A percentile compares a stretch with the other conserved stretches of the same genome.
These are phyloP conservation scores for Chlamydomonas sphaeroides DNA, from an alignment of 139 green algal species.

Conservation along the genomic window DNA sequence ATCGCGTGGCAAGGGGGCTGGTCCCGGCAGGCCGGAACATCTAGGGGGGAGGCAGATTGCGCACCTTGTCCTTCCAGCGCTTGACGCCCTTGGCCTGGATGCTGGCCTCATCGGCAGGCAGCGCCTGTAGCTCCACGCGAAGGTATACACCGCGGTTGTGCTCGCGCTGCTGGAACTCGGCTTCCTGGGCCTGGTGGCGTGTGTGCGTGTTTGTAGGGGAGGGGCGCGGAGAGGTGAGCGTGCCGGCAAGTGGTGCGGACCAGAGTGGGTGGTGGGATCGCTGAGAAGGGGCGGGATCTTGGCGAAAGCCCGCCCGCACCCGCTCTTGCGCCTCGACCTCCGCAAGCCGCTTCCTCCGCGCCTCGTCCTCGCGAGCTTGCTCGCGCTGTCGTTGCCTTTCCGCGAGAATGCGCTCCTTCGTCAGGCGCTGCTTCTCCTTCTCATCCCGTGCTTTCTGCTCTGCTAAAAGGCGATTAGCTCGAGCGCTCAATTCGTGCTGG, in stretches of 20 bases:
- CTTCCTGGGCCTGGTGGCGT: constrained; percentile 37
- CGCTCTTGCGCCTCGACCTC: constrained; percentile 50
- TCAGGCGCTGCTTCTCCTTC: constrained; percentile 49
- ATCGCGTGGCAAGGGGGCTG: too few relatives aligned
- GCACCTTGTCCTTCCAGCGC: constrained; percentile 72
- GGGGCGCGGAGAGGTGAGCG: not conserved
- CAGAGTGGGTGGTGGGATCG: not conserved
- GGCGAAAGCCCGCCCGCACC: constrained; percentile 20
- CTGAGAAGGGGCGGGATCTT: too few relatives aligned
- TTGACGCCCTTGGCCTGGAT: constrained; percentile 65
- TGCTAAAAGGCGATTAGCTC: constrained; percentile 45
- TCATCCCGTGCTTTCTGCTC: constrained; percentile 51
- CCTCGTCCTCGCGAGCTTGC: constrained; percentile 54
- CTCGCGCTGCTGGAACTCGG: constrained; percentile 57
- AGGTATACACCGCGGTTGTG: constrained; percentile 71
- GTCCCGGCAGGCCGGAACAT: too few relatives aligned
- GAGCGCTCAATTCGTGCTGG: too few relatives aligned
- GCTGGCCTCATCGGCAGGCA: constrained; percentile 50
- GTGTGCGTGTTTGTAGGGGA: too few relatives aligned
- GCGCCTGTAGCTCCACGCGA: constrained; percentile 48
- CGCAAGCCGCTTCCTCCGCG: constrained; percentile 28
- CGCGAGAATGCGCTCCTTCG: constrained; percentile 57
- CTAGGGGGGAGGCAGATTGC: too few relatives aligned
- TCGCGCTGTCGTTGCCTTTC: constrained; percentile 52
- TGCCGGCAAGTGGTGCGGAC: not conserved